Base-by-base conservation (phyloP, 345 rosid species). In the Citrus maxima region DNA sequence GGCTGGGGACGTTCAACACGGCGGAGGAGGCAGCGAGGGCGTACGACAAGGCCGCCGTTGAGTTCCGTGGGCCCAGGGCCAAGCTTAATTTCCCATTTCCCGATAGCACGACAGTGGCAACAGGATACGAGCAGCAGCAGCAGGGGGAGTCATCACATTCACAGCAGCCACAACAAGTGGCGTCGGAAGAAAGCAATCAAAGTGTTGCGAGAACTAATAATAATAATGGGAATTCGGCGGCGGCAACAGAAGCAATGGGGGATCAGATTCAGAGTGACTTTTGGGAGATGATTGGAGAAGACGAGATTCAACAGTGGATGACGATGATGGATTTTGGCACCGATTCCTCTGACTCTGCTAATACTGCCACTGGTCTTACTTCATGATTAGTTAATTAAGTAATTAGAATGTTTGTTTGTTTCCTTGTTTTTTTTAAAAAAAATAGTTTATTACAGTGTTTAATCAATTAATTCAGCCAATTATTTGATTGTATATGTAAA, bases 11-110 rank as follows among this genome's bases (percentile, higher is more conserved):
- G 2, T 96, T 96, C 73, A 89, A 59, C 81, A 93, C 97, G 1
- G 97, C 93, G 1, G 98, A 93, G 83, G 98, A 91, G 14, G 99
- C 99, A 1, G 99, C 99, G 2, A 84, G 93, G 25, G 98, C 99
- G 2, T 96, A 96, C 79, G 99, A 96, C 59, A 88, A 87, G 77
- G 99, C 99, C 5, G 89, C 92, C 5, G 82, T 87, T 65, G 90
- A 84, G 0, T 89, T 89, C 84, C 92, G 92, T 9, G 92, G 92
- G 2, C 92, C 92, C 70, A 76, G 92, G 9, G 92, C 92, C 32
- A 89, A 89, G 80, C 92, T 89, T 10, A 89, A 89, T 80, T 96
- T 96, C 76, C 94, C 93, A 1, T 88, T 86, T 76, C 79, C 85
- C 1, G 97, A 87, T 14, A 69, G 76, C 79, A 69, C 51, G 21